Conservation (phyloP, 2,329 filamentous ascomycete genomes). For the Plectosphaerella plurivora region DNA sequence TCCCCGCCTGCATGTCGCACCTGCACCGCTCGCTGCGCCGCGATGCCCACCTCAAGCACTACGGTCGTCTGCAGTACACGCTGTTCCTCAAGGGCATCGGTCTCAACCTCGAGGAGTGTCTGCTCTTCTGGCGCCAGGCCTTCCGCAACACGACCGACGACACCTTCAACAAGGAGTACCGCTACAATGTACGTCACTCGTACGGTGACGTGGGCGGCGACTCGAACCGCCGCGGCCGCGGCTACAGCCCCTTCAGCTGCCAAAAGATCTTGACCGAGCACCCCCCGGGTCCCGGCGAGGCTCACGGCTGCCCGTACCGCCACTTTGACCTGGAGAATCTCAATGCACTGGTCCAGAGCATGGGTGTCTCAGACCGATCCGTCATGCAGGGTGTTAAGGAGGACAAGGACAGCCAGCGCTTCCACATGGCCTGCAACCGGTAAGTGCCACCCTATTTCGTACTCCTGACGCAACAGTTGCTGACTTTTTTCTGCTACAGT, state of each 20-base stretch:
- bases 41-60: conserved; percentile 90
- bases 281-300: conserved; percentile 78
- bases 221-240: conserved; percentile 76
- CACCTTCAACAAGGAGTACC: conserved; percentile 94
- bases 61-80: conserved; percentile 86
- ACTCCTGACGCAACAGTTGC: not conserved
- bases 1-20: conserved; percentile 91
- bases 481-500: conserved; percentile 26
- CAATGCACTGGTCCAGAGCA: conserved; percentile 66
- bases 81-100: conserved; percentile 97
- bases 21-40: conserved; percentile 81
- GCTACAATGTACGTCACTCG: conserved; percentile 91
- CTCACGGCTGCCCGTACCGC: conserved; percentile 93
- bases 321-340: conserved; percentile 91
- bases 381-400: conserved; percentile 79
- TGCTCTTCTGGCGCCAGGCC: conserved; percentile 83
- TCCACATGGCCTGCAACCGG: conserved; percentile 93
- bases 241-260: conserved; percentile 88
- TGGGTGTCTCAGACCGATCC: conserved; percentile 74
- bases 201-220: conserved; percentile 97
- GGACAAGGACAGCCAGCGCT: conserved; percentile 84
- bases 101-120: conserved; percentile 82
- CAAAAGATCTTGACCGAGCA: conserved; percentile 93
- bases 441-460: conserved; percentile 25
- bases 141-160: conserved; percentile 91